These are phyloP conservation scores for Ustilago cynodontis DNA, from an alignment of 1,284 basidiomycete genomes.

Conservation along the genomic window DNA sequence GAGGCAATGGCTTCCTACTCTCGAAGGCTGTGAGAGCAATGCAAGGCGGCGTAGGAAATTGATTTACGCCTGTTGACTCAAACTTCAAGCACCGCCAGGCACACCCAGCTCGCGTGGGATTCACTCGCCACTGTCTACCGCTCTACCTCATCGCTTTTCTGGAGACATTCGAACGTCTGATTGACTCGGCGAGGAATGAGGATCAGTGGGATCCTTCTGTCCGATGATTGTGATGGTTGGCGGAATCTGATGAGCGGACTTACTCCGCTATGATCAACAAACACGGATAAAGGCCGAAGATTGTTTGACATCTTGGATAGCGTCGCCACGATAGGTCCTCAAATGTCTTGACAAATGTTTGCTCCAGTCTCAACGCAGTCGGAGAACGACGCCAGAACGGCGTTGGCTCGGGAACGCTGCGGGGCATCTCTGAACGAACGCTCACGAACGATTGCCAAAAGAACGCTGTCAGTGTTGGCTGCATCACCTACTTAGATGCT, in stretches of 20 bases:
- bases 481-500: no score
- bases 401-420: no score
- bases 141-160: no score
- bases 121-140: neutral
- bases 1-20: neutral
- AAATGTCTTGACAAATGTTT: slow-evolving; percentile 3
- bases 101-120: neutral
- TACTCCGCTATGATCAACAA: neutral
- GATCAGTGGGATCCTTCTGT: neutral
- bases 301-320: neutral
- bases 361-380: neutral
- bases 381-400: neutral
- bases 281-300: neutral
- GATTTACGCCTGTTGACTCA: slow-evolving; percentile 8
- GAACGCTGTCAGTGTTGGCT: no score
- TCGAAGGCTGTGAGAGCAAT: neutral
- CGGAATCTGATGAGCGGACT: neutral
- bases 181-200: no score
- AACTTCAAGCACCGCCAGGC: slow-evolving; percentile 7
- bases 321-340: neutral
- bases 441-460: no score
- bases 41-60: neutral
- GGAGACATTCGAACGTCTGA: neutral
- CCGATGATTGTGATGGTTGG: neutral
- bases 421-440: no score